These are phyloP conservation scores for Ogataea methylovora DNA, from an alignment of 805 yeast genomes.

Conservation along the genomic window DNA sequence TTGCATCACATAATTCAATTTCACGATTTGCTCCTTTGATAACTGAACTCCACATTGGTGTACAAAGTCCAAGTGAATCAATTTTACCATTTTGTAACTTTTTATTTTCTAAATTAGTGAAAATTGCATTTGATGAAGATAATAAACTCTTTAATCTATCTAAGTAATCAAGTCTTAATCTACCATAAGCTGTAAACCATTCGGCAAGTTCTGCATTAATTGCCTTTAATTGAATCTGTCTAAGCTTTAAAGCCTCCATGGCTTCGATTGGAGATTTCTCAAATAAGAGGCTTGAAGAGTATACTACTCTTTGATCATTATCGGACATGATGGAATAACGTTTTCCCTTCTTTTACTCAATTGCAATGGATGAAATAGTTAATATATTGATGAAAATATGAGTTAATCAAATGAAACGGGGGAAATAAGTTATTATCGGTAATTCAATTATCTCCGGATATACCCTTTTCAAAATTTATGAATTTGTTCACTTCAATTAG, in stretches of 20 bases:
- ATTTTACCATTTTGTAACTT: conserved; percentile 39
- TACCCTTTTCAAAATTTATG: too few relatives aligned
- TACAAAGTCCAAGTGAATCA: conserved; percentile 38
- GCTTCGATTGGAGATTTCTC: conserved; percentile 49
- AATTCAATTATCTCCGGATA: too few relatives aligned
- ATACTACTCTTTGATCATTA: conserved; percentile 21
- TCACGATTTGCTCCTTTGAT: conserved; percentile 36
- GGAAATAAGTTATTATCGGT: too few relatives aligned
- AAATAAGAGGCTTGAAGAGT: conserved; percentile 26
- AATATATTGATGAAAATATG: too few relatives aligned
- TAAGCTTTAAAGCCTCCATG: conserved; percentile 48
- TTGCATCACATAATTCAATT: conserved; percentile 34
- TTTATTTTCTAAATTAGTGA: conserved; percentile 28
- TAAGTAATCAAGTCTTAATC: conserved; percentile 39
- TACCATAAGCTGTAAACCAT: conserved; percentile 49
- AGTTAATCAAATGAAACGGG: too few relatives aligned
- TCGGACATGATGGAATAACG: too few relatives aligned
- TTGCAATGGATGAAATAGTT: too few relatives aligned
- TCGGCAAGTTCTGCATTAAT: conserved; percentile 55
- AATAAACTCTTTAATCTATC: conserved; percentile 35
- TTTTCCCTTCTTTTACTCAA: too few relatives aligned
- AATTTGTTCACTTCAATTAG: too few relatives aligned
- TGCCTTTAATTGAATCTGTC: conserved; percentile 46
- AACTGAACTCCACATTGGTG: conserved; percentile 37
- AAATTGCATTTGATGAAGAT: conserved; percentile 27